Evolutionary conservation across 2,329 filamentous ascomycete genomes (phyloP), one percentile per base, ranked within the genome.

Genomic region (Pseudofabraea citricarpa): DNA sequence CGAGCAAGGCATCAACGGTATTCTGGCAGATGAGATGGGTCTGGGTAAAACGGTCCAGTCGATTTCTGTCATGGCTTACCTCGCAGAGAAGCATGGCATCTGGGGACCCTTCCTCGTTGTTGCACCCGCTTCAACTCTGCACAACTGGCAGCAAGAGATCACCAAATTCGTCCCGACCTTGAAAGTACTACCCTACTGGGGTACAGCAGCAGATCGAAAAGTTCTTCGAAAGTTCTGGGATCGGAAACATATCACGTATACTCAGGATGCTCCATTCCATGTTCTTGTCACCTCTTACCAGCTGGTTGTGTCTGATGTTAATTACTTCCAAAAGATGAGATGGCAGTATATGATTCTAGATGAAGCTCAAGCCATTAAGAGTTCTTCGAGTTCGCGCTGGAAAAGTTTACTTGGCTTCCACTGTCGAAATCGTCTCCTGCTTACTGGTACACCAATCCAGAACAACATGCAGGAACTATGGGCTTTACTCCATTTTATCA

Each of bases 341-440:
- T 98, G 93, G 93, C 93, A 97, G 69, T 97, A 98, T 72, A 98
- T 98, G 93, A 96, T 98, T 64, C 79, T 98, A 31, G 93, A 98
- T 57, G 93, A 98, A 67, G 93, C 93, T 2, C 93, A 98, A 63
- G 93, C 93, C 53, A 97, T 98, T 80, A 98, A 98, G 73, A 96
- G 90, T 49, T 96, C 93, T 1, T 82, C 87, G 58, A 96, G 90
- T 71, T 95, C 90, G 13, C 81, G 93, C 60, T 98, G 93, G 93
- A 98, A 97, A 77, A 90, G 86, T 53, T 68, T 98, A 52, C 74
- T 98, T 36, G 86, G 85, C 40, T 97, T 97, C 74, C 87, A 94
- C 63, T 97, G 91, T 69, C 86, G 93, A 48, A 98, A 97, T 67
- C 82, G 93, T 54, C 78, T 98, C 36, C 72, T 98, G 35, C 77